phyloP scores from a whole-genome alignment of 108 stramenopile species.

The Aurantiochytrium sp. region DNA sequence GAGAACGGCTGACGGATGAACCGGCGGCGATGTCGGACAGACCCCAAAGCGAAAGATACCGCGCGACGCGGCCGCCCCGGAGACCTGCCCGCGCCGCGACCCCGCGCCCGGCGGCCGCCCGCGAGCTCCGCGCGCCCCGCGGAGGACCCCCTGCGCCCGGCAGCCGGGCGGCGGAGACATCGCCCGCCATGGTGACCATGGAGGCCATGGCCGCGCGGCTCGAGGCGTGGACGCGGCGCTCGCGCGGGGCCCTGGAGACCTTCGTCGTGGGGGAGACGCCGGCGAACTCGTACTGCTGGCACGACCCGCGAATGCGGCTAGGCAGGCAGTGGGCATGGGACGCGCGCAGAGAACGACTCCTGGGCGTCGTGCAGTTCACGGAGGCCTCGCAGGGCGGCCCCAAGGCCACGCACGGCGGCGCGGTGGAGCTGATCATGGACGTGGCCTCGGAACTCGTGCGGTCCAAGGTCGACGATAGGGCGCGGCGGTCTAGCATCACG shows the following conservation, averaged over 20 bases:
- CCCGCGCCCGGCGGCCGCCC: no score
- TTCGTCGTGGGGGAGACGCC: neutral
- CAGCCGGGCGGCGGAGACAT: no score
- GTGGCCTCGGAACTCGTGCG: neutral
- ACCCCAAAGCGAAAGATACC: no score
- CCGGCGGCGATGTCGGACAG: no score
- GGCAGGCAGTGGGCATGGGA: neutral
- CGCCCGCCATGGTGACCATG: no score
- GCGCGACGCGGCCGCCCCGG: no score
- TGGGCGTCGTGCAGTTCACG: neutral
- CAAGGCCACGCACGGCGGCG: neutral
- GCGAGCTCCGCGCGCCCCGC: no score
- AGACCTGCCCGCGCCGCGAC: no score
- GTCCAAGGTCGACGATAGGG: neutral
- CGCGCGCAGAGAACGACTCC: neutral
- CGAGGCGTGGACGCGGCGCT: neutral
- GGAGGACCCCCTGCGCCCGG: no score
- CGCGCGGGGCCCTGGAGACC: neutral
- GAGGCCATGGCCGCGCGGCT: neutral
- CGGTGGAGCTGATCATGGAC: neutral
- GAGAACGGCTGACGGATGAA: no score
- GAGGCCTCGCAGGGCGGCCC: neutral
- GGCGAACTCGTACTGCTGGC: neutral
- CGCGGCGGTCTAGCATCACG: neutral
- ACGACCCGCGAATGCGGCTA: neutral